Percentiles rank a stretch among this genome's conserved stretches.
Evolutionary conservation across 768 basidiomycete genomes (phyloP).

Genomic region (Russula brevipes): DNA sequence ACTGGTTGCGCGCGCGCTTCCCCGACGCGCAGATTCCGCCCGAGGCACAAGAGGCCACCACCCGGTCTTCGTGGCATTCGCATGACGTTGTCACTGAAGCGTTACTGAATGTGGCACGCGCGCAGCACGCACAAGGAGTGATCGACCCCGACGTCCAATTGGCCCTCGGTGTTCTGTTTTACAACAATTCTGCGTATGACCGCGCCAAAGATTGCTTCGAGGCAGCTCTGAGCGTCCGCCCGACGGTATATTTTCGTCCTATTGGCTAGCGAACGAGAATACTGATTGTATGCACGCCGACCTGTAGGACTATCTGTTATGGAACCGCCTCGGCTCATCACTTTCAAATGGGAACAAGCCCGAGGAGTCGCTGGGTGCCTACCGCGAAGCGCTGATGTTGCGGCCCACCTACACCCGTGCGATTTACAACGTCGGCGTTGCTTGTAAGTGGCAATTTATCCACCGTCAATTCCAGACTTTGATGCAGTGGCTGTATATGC

Average conservation of each 20-base stretch:
- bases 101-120: conserved; percentile 77
- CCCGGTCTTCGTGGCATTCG: conserved; percentile 72
- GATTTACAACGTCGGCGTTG: conserved; percentile 96
- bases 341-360: conserved; percentile 92
- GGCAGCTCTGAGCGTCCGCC: conserved; percentile 72
- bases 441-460: conserved; percentile 56
- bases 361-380: conserved; percentile 87
- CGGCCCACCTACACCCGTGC: conserved; percentile 96
- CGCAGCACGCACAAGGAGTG: conserved; percentile 67
- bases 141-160: conserved; percentile 91
- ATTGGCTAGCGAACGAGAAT: not conserved
- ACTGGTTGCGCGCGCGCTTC: conserved; percentile 71
- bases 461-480: not conserved
- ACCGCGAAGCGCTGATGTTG: conserved; percentile 82
- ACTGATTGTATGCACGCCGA: not conserved
- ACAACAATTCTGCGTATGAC: conserved; percentile 80
- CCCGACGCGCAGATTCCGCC: conserved; percentile 51
- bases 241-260: conserved; percentile 43
- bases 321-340: conserved; percentile 94
- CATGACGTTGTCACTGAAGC: conserved; percentile 74
- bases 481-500: not conserved
- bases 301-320: conserved; percentile 78
- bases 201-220: conserved; percentile 94
- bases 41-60: conserved; percentile 49
- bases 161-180: conserved; percentile 88